phyloP scores from a whole-genome alignment of 1,139 yeast genomes.

The Lodderomyces metapsilosis region DNA sequence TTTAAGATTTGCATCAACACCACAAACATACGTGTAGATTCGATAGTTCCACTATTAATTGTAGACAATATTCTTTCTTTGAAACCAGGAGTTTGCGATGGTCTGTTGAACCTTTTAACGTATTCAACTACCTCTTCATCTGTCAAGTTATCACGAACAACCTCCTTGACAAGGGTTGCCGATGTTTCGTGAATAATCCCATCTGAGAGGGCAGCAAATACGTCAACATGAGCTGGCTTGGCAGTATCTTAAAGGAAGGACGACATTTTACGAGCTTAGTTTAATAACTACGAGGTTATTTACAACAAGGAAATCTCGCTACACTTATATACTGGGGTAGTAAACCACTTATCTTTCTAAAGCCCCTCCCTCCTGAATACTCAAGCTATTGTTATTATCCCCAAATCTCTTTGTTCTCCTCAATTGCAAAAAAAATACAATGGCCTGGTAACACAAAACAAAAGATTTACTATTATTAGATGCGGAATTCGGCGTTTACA shows the following conservation, averaged over 20 bases:
- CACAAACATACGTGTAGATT: constrained; percentile 22
- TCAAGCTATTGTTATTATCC: too few species aligned
- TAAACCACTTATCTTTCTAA: too few species aligned
- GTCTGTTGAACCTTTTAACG: constrained; percentile 25
- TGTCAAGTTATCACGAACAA: constrained; percentile 28
- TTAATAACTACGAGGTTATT: too few species aligned
- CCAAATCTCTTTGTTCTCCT: too few species aligned
- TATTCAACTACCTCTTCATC: constrained; percentile 32
- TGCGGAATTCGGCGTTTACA: too few species aligned
- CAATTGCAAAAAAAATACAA: too few species aligned
- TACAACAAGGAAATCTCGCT: too few species aligned
- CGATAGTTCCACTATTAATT: constrained; percentile 18
- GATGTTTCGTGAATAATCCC: constrained; percentile 36
- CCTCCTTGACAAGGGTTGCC: constrained; percentile 29
- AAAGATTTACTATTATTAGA: too few species aligned
- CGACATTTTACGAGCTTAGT: too few species aligned
- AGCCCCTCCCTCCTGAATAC: too few species aligned
- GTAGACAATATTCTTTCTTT: constrained; percentile 18
- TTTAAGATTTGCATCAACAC: constrained; percentile 27
- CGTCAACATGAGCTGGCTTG: constrained; percentile 25
- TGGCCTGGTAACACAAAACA: too few species aligned
- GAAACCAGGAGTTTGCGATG: constrained; percentile 32
- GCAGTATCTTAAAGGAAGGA: constrained; percentile 15
- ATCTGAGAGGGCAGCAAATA: constrained; percentile 31
- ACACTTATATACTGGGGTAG: too few species aligned